Percentiles rank a stretch among this genome's conserved stretches.
Evolutionary conservation across 169 alveolate species (phyloP).

Genomic region (Plasmodium adleri): DNA sequence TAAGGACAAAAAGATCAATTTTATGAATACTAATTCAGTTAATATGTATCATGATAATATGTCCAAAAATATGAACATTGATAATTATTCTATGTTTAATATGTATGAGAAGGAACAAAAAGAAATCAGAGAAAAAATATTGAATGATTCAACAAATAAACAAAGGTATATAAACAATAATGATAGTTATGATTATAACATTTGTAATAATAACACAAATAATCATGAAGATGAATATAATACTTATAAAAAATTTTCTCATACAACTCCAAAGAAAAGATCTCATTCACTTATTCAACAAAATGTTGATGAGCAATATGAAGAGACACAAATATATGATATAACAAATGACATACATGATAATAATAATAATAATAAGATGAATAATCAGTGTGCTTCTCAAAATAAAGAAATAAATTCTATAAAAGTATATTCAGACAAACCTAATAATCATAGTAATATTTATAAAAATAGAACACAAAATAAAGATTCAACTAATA

Average conservation of each 20-base stretch:
- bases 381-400: background rate
- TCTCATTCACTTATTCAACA: background rate
- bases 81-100: no score
- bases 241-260: background rate
- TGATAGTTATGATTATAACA: background rate
- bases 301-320: conserved; percentile 4
- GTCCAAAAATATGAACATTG: no score
- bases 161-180: background rate
- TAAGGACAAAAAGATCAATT: no score
- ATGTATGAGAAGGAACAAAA: no score
- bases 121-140: background rate
- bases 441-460: background rate
- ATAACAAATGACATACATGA: background rate
- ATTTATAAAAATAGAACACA: background rate
- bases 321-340: conserved; percentile 27
- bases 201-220: background rate
- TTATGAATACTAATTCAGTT: no score
- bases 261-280: background rate
- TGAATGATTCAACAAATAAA: background rate
- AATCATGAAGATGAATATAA: background rate
- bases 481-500: no score
- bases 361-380: background rate
- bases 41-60: no score
- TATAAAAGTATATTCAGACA: no score
- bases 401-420: background rate